These are phyloP conservation scores for Saccharomycodes ludwigii DNA, from an alignment of 805 yeast genomes.

Conservation along the genomic window DNA sequence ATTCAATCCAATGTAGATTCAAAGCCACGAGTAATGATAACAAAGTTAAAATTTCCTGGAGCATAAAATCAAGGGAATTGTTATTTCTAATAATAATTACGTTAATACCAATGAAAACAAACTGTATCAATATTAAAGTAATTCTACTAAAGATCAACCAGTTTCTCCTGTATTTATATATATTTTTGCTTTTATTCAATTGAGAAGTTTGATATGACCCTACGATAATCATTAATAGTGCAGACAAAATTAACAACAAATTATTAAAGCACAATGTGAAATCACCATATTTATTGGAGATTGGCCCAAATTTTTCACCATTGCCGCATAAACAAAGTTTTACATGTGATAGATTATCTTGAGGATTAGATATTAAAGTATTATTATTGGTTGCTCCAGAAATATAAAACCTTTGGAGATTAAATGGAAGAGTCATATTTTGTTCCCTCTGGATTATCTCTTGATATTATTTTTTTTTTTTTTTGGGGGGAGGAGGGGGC, in stretches of 20 bases:
- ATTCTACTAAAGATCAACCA: slow-evolving; percentile 27
- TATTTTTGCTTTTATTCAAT: slow-evolving; percentile 14
- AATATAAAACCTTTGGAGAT: no score
- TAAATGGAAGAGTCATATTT: no score
- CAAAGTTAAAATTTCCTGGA: slow-evolving; percentile 19
- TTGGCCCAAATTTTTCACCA: slow-evolving; percentile 34
- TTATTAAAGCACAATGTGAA: slow-evolving; percentile 53
- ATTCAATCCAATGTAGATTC: slow-evolving; percentile 58
- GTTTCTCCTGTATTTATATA: slow-evolving; percentile 25
- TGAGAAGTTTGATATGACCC: slow-evolving; percentile 29
- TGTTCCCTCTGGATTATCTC: no score
- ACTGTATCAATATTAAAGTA: slow-evolving; percentile 21
- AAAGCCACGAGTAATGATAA: slow-evolving; percentile 37
- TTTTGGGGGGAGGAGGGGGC: no score
- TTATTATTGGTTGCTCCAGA: no score
- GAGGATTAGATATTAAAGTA: no score
- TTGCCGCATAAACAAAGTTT: no score
- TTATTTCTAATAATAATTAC: slow-evolving; percentile 7
- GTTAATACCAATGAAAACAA: slow-evolving; percentile 16
- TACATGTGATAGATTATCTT: no score
- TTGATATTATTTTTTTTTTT: no score
- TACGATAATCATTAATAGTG: slow-evolving; percentile 29
- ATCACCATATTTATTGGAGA: slow-evolving; percentile 35
- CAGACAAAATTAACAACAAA: slow-evolving; percentile 29
- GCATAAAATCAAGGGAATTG: slow-evolving; percentile 12